phyloP scores from a whole-genome alignment of 176 grass and related monocot species.

The Eragrostis nindensis region DNA sequence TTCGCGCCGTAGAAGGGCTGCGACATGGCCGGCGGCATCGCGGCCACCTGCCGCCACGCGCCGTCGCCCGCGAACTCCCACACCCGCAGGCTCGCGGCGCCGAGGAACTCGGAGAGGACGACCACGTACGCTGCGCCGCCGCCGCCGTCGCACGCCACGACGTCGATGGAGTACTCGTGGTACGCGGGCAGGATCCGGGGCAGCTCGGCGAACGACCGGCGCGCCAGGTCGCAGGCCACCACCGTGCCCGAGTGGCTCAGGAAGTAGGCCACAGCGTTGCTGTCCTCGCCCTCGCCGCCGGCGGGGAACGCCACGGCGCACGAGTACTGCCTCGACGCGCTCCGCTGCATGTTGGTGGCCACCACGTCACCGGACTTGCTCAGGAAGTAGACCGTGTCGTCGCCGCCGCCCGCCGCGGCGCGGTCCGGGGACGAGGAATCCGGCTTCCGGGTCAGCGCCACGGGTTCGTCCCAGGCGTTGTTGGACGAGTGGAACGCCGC shows the following conservation, averaged over 20 bases:
- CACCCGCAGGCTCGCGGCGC: conserved; percentile 66
- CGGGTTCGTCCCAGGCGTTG: conserved; percentile 53
- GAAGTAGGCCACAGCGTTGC: conserved; percentile 66
- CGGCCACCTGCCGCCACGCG: conserved; percentile 72
- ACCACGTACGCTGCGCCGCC: conserved; percentile 60
- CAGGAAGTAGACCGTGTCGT: conserved; percentile 69
- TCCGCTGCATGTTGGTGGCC: conserved; percentile 73
- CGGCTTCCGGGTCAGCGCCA: conserved; percentile 41
- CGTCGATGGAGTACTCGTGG: conserved; percentile 88
- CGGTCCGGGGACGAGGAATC: conserved; percentile 1
- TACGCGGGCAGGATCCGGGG: conserved; percentile 65
- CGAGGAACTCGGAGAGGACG: conserved; percentile 84
- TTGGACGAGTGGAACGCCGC: conserved; percentile 52
- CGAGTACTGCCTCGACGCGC: conserved; percentile 64
- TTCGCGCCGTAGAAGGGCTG: conserved; percentile 66
- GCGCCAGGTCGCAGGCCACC: conserved; percentile 64
- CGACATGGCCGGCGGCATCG: conserved; percentile 84
- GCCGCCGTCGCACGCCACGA: conserved; percentile 57
- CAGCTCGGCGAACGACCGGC: conserved; percentile 58
- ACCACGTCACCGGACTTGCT: conserved; percentile 85
- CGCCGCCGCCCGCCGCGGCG: conserved; percentile 12
- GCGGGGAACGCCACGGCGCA: conserved; percentile 45
- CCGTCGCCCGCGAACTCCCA: conserved; percentile 57
- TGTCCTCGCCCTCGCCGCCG: not conserved
- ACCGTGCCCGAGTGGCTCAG: conserved; percentile 68